These are phyloP conservation scores for Skeletonema marinoi DNA, from an alignment of 108 stramenopile species.

Conservation along the genomic window DNA sequence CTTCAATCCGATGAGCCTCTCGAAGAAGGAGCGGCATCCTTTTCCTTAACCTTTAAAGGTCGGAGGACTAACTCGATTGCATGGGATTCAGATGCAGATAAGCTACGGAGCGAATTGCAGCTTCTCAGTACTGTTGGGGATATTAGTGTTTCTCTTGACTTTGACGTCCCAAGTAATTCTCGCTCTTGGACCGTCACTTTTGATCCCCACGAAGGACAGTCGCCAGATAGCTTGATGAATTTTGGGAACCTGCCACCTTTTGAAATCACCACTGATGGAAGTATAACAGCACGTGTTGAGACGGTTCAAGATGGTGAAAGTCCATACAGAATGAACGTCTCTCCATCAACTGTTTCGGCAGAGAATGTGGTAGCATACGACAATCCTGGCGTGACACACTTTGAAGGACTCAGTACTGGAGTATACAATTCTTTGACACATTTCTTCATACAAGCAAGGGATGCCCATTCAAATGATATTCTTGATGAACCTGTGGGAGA, in stretches of 20 bases:
- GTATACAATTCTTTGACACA: conserved; percentile 39
- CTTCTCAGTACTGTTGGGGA: conserved; percentile 54
- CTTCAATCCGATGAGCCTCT: not conserved
- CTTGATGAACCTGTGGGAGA: conserved; percentile 53
- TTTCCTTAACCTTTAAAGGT: conserved; percentile 25
- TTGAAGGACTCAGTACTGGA: conserved; percentile 58
- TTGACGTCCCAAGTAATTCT: not conserved
- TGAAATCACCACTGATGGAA: conserved; percentile 4
- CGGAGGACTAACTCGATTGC: conserved; percentile 16
- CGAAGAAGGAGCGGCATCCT: conserved; percentile 12
- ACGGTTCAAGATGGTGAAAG: conserved; percentile 27
- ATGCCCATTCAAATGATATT: conserved; percentile 59
- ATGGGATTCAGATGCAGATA: conserved; percentile 50
- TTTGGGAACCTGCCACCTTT: conserved; percentile 33
- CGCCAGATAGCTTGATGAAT: conserved; percentile 24
- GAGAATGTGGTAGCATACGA: conserved; percentile 51
- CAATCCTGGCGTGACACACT: conserved; percentile 30
- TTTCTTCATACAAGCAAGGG: conserved; percentile 66
- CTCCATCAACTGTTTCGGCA: conserved; percentile 34
- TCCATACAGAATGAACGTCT: conserved; percentile 59
- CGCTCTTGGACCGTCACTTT: conserved; percentile 37
- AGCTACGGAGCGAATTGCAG: conserved; percentile 49
- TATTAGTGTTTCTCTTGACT: conserved; percentile 13
- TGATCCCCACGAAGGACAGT: conserved; percentile 27
- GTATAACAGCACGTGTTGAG: conserved; percentile 24